Percentiles rank a stretch among this genome's conserved stretches.
Evolutionary conservation across 495 filamentous ascomycete species (phyloP).

Genomic region (Corynascus novoguineensis): DNA sequence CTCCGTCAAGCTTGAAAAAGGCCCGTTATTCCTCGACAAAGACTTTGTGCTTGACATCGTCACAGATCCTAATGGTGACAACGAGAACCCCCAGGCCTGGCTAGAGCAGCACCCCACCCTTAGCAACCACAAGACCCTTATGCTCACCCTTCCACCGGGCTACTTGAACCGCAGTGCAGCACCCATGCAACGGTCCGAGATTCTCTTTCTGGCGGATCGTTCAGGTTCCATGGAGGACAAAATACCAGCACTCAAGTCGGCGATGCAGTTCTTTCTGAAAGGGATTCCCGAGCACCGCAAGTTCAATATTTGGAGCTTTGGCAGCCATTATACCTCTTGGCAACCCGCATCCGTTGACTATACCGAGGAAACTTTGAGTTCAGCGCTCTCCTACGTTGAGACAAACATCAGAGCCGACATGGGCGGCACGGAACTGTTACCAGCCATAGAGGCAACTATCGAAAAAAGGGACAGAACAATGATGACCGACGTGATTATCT

Average conservation of each 20-base stretch:
- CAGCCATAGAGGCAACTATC: constrained; percentile 12
- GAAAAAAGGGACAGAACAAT: not conserved
- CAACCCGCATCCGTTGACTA: constrained; percentile 13
- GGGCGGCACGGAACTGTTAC: constrained; percentile 18
- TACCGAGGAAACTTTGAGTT: not conserved
- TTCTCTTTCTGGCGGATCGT: constrained; percentile 16
- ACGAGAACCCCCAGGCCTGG: constrained; percentile 15
- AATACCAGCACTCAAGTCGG: constrained; percentile 9
- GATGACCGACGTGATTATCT: constrained; percentile 14
- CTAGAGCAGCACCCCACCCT: constrained; percentile 14
- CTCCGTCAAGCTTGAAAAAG: not conserved
- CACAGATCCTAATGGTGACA: not conserved
- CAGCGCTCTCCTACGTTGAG: constrained; percentile 6
- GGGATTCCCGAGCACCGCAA: constrained; percentile 13
- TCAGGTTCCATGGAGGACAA: constrained; percentile 20
- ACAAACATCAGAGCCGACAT: constrained; percentile 1
- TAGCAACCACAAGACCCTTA: constrained; percentile 10
- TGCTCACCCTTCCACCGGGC: constrained; percentile 15
- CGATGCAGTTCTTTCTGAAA: constrained; percentile 20
- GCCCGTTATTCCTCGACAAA: constrained; percentile 11
- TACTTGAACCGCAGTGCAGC: not conserved
- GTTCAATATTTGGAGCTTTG: constrained; percentile 22
- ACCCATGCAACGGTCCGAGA: constrained; percentile 2
- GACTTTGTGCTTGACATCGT: constrained; percentile 20
- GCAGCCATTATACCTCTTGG: constrained; percentile 7